These are phyloP conservation scores for Juglanconis oblonga DNA, from an alignment of 2,329 filamentous ascomycete species.

Conservation along the genomic window DNA sequence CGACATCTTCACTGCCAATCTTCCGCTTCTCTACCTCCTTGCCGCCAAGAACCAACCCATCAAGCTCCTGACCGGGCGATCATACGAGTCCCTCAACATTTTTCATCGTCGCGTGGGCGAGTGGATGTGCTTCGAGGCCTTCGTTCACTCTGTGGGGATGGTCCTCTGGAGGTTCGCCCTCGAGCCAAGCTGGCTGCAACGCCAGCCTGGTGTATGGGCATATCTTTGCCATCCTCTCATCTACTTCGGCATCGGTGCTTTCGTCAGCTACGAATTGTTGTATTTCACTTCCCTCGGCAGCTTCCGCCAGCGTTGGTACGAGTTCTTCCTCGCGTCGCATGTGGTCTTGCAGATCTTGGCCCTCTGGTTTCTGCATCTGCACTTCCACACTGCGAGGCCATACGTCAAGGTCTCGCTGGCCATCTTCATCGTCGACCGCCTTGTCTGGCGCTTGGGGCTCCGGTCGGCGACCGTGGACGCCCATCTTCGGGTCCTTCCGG, in stretches of 20 bases:
- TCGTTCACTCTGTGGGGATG: conserved; percentile 56
- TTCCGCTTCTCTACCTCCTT: conserved; percentile 57
- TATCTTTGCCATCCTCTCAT: conserved; percentile 53
- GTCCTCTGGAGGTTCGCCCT: conserved; percentile 52
- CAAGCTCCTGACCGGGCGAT: conserved; percentile 57
- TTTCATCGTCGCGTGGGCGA: conserved; percentile 64
- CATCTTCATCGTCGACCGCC: conserved; percentile 57
- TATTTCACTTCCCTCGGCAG: conserved; percentile 60
- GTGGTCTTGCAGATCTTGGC: conserved; percentile 54
- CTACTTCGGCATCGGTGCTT: conserved; percentile 51
- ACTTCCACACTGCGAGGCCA: conserved; percentile 49
- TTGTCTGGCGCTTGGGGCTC: conserved; percentile 53
- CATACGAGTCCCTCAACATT: conserved; percentile 65
- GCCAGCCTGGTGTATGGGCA: conserved; percentile 33
- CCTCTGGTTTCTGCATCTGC: conserved; percentile 56
- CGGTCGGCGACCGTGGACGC: conserved; percentile 48
- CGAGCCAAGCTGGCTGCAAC: conserved; percentile 42
- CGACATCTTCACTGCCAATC: conserved; percentile 47
- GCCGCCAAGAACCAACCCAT: conserved; percentile 66
- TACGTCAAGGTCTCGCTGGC: conserved; percentile 52
- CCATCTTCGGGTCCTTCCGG: conserved; percentile 50
- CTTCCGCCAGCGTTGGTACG: conserved; percentile 60
- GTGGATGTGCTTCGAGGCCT: conserved; percentile 56
- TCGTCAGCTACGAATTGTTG: conserved; percentile 57
- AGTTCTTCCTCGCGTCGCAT: conserved; percentile 59